These are phyloP conservation scores for Kazachstania africana DNA, from an alignment of 805 yeast genomes.

Conservation along the genomic window DNA sequence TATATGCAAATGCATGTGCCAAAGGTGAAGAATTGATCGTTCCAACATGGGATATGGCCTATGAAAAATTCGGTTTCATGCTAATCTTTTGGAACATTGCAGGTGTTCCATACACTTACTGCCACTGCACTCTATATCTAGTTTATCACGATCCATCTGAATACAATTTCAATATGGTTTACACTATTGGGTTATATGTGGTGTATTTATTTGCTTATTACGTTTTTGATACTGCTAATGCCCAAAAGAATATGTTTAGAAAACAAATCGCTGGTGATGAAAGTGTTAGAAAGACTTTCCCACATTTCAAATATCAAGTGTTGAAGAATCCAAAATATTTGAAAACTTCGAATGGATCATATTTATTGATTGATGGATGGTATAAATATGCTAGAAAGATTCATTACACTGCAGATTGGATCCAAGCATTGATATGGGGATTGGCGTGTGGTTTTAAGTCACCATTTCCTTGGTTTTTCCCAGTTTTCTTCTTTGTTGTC, in stretches of 20 bases:
- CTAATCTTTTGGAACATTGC: constrained; percentile 97
- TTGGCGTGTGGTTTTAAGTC: constrained; percentile 78
- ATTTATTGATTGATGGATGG: constrained; percentile 89
- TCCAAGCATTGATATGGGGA: constrained; percentile 85
- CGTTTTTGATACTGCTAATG: constrained; percentile 90
- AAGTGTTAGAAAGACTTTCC: constrained; percentile 75
- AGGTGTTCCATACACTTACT: constrained; percentile 96
- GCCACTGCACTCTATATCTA: constrained; percentile 81
- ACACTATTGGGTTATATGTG: constrained; percentile 45
- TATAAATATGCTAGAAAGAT: constrained; percentile 84
- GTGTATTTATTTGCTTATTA: constrained; percentile 63
- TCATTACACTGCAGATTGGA: constrained; percentile 90
- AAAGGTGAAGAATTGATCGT: constrained; percentile 96
- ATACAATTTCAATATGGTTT: constrained; percentile 58
- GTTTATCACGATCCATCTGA: constrained; percentile 75
- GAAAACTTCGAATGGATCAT: constrained; percentile 73
- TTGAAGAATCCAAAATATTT: constrained; percentile 77
- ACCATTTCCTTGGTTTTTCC: constrained; percentile 94
- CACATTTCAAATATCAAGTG: constrained; percentile 77
- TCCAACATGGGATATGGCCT: constrained; percentile 99
- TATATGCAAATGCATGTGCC: constrained; percentile 92
- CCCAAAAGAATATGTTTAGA: constrained; percentile 90
- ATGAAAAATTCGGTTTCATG: constrained; percentile 99
- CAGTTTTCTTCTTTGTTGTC: constrained; percentile 77
- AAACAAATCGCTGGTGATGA: constrained; percentile 72